A percentile compares a stretch with the other conserved stretches of the same genome.
phyloP scores from a whole-genome alignment of 2,329 filamentous ascomycete genomes.

The Ascochyta koolunga region DNA sequence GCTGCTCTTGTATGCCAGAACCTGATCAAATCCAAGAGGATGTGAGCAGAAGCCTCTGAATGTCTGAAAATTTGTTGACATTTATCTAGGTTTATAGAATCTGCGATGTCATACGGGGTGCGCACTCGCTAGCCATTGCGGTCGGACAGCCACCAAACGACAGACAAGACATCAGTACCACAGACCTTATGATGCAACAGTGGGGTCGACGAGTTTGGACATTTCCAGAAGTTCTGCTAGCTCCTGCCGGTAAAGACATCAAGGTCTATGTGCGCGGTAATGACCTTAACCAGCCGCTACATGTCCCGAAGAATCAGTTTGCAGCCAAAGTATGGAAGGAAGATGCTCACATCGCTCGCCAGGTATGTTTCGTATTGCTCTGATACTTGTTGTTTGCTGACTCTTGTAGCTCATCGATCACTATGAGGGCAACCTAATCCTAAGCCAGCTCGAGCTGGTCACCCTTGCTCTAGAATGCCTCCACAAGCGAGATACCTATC shows the following conservation, averaged over 20 bases:
- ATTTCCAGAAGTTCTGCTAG: conserved; percentile 52
- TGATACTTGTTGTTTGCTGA: conserved; percentile 2
- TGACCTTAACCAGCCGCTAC: conserved; percentile 27
- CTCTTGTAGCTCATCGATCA: conserved; percentile 52
- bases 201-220: conserved; percentile 57
- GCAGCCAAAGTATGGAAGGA: conserved; percentile 48
- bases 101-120: conserved; percentile 54
- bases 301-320: conserved; percentile 51
- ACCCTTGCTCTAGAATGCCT: conserved; percentile 51
- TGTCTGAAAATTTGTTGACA: neutral
- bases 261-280: conserved; percentile 41
- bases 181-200: conserved; percentile 45
- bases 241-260: conserved; percentile 37
- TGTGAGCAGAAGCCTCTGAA: conserved; percentile 11
- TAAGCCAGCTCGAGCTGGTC: conserved; percentile 52
- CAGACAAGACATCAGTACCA: conserved; percentile 26
- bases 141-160: conserved; percentile 42
- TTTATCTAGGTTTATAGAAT: conserved; percentile 50
- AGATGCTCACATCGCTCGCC: conserved; percentile 46
- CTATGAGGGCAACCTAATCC: conserved; percentile 51
- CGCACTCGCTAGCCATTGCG: conserved; percentile 51
- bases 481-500: conserved; percentile 44
- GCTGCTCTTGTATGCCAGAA: conserved; percentile 52
- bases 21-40: conserved; percentile 39
- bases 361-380: conserved; percentile 16